phyloP scores from a whole-genome alignment of 2,329 filamentous ascomycete genomes.

The Ceratocystiopsis brevicomis region DNA sequence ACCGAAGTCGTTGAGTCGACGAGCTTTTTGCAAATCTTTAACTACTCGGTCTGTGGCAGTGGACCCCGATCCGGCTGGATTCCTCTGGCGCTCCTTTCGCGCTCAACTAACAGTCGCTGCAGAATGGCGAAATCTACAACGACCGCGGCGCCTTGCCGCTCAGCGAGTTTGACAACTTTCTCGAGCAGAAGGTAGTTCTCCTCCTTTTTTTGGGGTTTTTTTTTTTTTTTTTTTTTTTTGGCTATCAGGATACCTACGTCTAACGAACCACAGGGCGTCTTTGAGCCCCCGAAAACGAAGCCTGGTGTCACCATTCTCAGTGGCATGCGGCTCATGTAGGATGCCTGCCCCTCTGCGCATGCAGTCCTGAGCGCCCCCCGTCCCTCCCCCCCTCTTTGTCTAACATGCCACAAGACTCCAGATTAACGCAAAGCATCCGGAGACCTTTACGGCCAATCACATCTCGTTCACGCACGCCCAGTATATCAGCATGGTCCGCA shows the following conservation, averaged over 20 bases:
- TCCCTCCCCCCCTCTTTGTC: neutral
- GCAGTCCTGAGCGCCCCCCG: neutral
- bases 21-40: conserved; percentile 38
- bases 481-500: conserved; percentile 38
- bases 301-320: conserved; percentile 26
- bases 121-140: conserved; percentile 32
- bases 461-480: conserved; percentile 31
- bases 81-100: too few species aligned
- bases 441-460: conserved; percentile 37
- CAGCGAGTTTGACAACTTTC: conserved; percentile 37
- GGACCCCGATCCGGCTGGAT: too few species aligned
- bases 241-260: too few species aligned
- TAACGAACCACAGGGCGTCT: conserved; percentile 12
- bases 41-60: conserved; percentile 31
- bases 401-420: conserved; percentile 25
- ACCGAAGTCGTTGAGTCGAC: conserved; percentile 31
- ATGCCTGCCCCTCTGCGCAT: neutral
- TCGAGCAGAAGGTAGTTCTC: conserved; percentile 26
- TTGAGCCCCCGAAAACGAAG: conserved; percentile 26
- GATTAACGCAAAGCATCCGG: conserved; percentile 32
- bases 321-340: conserved; percentile 37
- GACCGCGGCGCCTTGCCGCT: conserved; percentile 30
- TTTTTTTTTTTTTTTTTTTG: too few species aligned
- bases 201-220: neutral
- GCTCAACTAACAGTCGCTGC: neutral